phyloP scores from a whole-genome alignment of 2,329 filamentous ascomycete species.

The Scedosporium minutisporum region DNA sequence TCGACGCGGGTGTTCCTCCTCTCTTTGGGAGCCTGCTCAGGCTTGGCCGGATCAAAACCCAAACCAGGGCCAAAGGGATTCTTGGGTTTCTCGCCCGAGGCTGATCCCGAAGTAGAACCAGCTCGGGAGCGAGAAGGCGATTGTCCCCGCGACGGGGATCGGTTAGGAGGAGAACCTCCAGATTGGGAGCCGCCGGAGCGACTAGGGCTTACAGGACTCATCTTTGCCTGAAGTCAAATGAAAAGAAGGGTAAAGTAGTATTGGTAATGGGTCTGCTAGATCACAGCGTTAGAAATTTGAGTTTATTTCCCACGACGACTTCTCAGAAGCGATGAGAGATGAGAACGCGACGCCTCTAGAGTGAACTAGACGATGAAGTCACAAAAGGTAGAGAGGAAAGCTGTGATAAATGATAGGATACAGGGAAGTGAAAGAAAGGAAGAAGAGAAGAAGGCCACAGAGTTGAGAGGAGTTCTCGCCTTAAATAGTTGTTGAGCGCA shows the following conservation, averaged over 20 bases:
- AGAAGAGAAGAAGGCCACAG: too few species aligned
- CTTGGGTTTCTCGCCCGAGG: neutral
- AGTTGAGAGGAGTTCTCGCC: too few species aligned
- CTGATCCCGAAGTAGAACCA: neutral
- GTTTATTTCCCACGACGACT: too few species aligned
- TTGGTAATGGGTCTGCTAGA: too few species aligned
- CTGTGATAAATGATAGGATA: too few species aligned
- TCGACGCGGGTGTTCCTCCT: conserved; percentile 42
- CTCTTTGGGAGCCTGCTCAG: conserved; percentile 15
- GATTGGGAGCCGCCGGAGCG: neutral
- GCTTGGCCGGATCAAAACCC: conserved; percentile 35
- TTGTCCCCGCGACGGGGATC: neutral
- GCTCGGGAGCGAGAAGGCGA: neutral
- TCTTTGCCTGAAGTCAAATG: neutral
- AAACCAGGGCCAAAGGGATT: conserved; percentile 13
- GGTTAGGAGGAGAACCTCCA: neutral
- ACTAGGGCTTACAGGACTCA: conserved; percentile 6
- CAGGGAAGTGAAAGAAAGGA: too few species aligned
- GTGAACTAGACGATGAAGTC: too few species aligned
- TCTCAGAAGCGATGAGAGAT: too few species aligned
- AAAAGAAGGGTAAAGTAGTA: neutral
- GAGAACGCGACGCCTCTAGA: too few species aligned
- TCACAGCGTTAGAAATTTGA: too few species aligned
- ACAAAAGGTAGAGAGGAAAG: too few species aligned
- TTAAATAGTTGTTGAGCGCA: too few species aligned